These are phyloP conservation scores for Arthrobotrys pseudoclavata DNA, from an alignment of 2,329 filamentous ascomycete species.

Conservation along the genomic window DNA sequence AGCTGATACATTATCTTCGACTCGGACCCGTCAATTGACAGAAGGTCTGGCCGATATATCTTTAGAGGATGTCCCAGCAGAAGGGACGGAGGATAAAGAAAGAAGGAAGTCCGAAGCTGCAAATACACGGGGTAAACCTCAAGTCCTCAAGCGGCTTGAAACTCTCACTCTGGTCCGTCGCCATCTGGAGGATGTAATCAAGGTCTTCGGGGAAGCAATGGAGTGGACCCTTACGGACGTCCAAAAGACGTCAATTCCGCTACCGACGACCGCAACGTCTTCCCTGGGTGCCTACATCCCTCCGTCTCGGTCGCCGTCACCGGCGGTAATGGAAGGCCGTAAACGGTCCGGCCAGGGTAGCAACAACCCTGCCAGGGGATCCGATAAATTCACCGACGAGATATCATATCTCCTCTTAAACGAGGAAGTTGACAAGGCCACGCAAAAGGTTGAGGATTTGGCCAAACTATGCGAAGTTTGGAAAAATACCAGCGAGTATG, in stretches of 20 bases:
- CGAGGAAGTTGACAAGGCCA: constrained; percentile 80
- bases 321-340: constrained; percentile 61
- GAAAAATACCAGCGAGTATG: constrained; percentile 96
- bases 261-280: constrained; percentile 38
- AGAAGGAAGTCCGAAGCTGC: constrained; percentile 11
- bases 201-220: constrained; percentile 94
- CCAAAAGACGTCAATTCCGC: constrained; percentile 52
- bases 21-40: constrained; percentile 46
- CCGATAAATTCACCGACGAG: constrained; percentile 62
- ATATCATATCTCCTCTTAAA: constrained; percentile 65
- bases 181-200: constrained; percentile 89
- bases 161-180: constrained; percentile 84
- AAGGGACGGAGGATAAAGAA: background rate
- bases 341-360: constrained; percentile 50
- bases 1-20: constrained; percentile 59
- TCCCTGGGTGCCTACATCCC: constrained; percentile 56
- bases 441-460: constrained; percentile 80
- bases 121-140: constrained; percentile 49
- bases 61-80: background rate
- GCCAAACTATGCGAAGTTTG: constrained; percentile 83
- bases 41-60: constrained; percentile 51
- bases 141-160: constrained; percentile 75
- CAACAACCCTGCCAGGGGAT: constrained; percentile 21
- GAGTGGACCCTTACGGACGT: constrained; percentile 75
- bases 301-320: constrained; percentile 56